Evolutionary conservation across 805 yeast genomes (phyloP), one percentile per base, ranked within the genome.

Genomic region (Ogataea chonburiensis): DNA sequence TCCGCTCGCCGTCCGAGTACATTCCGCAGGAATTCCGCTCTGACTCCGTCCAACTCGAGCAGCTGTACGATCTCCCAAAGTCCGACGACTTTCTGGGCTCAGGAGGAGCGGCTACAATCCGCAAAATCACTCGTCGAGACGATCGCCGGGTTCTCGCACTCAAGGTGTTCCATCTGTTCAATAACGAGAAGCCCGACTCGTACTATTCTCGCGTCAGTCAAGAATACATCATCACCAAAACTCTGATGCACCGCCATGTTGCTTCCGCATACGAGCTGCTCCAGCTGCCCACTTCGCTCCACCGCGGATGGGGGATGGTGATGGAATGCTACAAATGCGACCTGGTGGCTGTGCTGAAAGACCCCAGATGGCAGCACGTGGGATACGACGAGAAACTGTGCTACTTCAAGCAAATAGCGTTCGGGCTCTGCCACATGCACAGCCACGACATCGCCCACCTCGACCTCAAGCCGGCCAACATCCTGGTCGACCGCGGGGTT

Each of bases 241-340:
- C 64, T 26, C 54, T 77, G 21, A 64, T 71, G 36, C 65, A 67
- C n/a, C 64, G 79, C 31, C 89, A 84, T 57, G 71, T 80, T 10
- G 74, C 79, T 7, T 68, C 68, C 22, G 77, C 81, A 4, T 64
- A 68, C 45, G 76, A 74, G 8, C 50, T 82, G 16, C 56, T 82
- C 12, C 70, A 77, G 38, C 66, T 81, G 14, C 83, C 81, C 37
- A 67, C 81, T 1, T 71, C 75, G 14, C 57, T 80, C 42, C 68
- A 74, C 2, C 64, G 88, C 45, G 81, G 86, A 2, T 84, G 93
- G 93, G 93, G 91, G 3, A 73, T 83, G 55, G 70, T 79, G 3
- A 63, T 83, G 70, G 86, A 81, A 45, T 70, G 61, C 35, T 81
- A 86, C 48, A 60, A 59, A 14, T 81, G 81, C 31, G 93, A 83